These are phyloP conservation scores for Talaromyces thailandensis DNA, from an alignment of 495 filamentous ascomycete genomes.

Conservation along the genomic window DNA sequence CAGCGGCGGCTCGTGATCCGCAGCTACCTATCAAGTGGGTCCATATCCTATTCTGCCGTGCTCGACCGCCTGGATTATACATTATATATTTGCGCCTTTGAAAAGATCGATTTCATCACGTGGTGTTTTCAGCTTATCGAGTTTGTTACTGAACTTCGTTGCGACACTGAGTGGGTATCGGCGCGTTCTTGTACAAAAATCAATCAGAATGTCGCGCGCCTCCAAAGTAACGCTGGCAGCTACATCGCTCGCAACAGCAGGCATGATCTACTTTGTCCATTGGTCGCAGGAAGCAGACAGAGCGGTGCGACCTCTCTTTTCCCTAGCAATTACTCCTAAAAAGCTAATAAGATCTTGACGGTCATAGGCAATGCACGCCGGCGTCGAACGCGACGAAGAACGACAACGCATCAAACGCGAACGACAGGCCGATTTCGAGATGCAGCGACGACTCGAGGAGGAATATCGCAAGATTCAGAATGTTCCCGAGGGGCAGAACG, in stretches of 20 bases:
- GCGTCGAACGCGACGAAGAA: conserved; percentile 90
- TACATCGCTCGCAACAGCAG: conserved; percentile 65
- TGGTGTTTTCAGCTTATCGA: not conserved
- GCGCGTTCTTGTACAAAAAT: not conserved
- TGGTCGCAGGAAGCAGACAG: conserved; percentile 79
- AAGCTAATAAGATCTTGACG: not conserved
- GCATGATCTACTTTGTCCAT: conserved; percentile 81
- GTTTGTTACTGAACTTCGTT: not conserved
- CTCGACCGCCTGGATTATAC: not conserved
- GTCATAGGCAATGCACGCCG: conserved; percentile 83
- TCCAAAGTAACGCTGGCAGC: conserved; percentile 76
- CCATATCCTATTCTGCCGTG: not conserved
- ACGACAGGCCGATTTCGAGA: conserved; percentile 85
- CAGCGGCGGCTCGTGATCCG: not conserved
- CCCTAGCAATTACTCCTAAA: not conserved
- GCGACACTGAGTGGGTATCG: not conserved
- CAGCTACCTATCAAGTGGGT: conserved; percentile 1
- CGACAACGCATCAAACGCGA: conserved; percentile 83
- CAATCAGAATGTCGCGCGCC: conserved; percentile 65
- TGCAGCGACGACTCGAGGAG: conserved; percentile 76
- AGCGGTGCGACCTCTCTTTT: conserved; percentile 45
- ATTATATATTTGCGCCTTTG: not conserved
- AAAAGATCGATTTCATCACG: not conserved
- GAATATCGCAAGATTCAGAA: conserved; percentile 85
- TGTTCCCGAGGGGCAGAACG: conserved; percentile 31